These are phyloP conservation scores for Termitomyces sp. DNA, from an alignment of 768 basidiomycete genomes.

Conservation along the genomic window DNA sequence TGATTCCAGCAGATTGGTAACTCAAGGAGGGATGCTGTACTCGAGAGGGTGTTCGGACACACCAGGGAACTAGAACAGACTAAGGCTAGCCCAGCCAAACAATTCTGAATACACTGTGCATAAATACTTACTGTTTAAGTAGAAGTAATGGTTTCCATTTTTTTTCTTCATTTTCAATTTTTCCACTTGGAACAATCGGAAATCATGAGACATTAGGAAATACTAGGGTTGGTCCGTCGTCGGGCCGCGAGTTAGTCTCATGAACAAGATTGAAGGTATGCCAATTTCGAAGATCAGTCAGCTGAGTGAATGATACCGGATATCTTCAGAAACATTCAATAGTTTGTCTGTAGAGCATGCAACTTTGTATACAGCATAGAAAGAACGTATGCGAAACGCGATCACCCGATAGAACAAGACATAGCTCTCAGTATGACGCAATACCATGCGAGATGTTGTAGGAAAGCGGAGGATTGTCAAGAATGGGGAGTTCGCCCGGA, in stretches of 20 bases:
- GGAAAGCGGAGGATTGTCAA: slow-evolving; percentile 27
- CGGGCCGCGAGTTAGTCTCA: background rate
- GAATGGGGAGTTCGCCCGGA: slow-evolving; percentile 27
- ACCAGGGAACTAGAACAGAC: too few species aligned
- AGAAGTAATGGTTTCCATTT: too few species aligned
- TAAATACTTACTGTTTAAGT: background rate
- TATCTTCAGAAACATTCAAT: background rate
- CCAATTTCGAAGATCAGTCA: too few species aligned
- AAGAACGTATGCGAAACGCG: background rate
- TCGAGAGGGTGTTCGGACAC: background rate
- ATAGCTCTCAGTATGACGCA: slow-evolving; percentile 24
- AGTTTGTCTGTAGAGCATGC: background rate
- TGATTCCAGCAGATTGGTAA: background rate
- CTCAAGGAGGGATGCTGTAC: background rate
- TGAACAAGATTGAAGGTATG: background rate
- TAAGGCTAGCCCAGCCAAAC: too few species aligned
- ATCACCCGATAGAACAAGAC: background rate
- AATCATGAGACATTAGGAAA: background rate
- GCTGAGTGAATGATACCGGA: too few species aligned
- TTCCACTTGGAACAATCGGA: too few species aligned
- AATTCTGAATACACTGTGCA: background rate
- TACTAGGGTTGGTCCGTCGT: background rate
- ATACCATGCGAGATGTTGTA: slow-evolving; percentile 34
- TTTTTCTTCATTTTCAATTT: too few species aligned
- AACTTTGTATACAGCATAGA: background rate